phyloP scores from a whole-genome alignment of 2,329 filamentous ascomycete genomes.

The Scopulariopsis brevicaulis region DNA sequence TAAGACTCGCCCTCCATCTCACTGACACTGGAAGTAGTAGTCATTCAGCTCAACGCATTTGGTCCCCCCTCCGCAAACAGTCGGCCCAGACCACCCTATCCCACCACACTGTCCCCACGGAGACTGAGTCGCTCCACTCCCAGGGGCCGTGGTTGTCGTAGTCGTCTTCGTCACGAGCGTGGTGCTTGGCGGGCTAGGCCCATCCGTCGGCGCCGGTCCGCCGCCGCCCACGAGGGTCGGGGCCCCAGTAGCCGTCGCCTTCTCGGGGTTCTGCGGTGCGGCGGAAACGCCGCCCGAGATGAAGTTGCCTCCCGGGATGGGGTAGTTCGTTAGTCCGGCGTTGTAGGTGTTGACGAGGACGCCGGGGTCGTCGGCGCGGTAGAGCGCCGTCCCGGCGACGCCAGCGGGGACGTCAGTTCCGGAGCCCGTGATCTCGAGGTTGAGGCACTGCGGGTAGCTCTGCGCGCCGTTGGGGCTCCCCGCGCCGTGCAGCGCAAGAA shows the following conservation, averaged over 20 bases:
- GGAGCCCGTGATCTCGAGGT: conserved; percentile 29
- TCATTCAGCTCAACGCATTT: conserved; percentile 22
- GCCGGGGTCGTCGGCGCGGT: conserved; percentile 16
- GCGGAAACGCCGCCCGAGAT: conserved; percentile 10
- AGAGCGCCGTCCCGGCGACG: conserved; percentile 9
- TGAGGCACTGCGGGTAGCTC: conserved; percentile 39
- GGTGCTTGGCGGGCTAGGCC: conserved; percentile 3
- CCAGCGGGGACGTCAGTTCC: conserved; percentile 23
- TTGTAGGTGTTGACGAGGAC: conserved; percentile 19
- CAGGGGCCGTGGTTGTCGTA: not conserved
- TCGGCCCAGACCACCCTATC: conserved; percentile 28
- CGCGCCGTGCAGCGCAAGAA: conserved; percentile 36
- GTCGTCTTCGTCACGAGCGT: conserved; percentile 6
- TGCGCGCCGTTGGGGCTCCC: conserved; percentile 28
- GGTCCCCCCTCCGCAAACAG: conserved; percentile 28
- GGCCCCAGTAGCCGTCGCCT: conserved; percentile 8
- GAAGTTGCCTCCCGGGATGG: conserved; percentile 20
- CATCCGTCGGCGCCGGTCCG: conserved; percentile 3
- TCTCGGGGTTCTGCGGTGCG: conserved; percentile 8
- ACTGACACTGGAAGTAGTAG: conserved; percentile 24
- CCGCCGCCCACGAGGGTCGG: conserved; percentile 7
- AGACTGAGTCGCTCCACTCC: not conserved
- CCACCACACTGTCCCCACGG: conserved; percentile 28
- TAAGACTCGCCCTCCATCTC: not conserved
- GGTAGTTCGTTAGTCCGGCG: conserved; percentile 14